Evolutionary conservation across 2,329 filamentous ascomycete genomes (phyloP).

Genomic region (Verticillium isaacii): DNA sequence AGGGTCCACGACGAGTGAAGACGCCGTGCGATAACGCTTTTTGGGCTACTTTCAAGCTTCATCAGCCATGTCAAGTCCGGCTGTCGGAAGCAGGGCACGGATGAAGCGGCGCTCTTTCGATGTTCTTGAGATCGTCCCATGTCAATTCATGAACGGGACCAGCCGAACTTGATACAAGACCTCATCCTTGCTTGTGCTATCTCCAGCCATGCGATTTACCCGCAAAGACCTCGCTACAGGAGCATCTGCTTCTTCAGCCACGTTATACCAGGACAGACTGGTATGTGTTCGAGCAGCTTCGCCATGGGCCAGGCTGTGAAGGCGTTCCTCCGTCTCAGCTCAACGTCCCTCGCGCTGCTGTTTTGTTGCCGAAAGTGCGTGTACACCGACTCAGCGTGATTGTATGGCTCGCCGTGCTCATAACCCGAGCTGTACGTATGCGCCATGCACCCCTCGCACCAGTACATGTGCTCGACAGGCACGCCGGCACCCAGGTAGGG

Average conservation of each 20-base stretch:
- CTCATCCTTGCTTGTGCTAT: no score
- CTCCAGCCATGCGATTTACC: no score
- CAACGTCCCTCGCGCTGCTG: neutral
- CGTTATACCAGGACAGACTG: neutral
- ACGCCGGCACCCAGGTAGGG: neutral
- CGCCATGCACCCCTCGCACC: neutral
- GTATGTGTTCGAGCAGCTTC: neutral
- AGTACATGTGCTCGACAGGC: neutral
- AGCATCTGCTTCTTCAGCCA: neutral
- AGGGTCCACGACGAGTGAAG: no score
- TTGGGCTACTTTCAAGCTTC: no score
- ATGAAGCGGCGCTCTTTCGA: no score
- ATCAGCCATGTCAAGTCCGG: no score
- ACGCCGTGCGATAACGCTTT: no score
- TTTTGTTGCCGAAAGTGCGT: neutral
- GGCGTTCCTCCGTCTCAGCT: neutral
- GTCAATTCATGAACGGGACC: neutral
- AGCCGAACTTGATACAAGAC: no score
- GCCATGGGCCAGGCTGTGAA: neutral
- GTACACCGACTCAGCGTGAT: neutral
- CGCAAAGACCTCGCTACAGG: neutral
- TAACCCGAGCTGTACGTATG: neutral
- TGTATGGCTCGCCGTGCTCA: neutral
- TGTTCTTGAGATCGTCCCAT: no score
- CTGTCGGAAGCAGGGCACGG: no score